Conservation (phyloP, 2,329 filamentous ascomycete genomes). For the Ceratocystis lukuohia region DNA sequence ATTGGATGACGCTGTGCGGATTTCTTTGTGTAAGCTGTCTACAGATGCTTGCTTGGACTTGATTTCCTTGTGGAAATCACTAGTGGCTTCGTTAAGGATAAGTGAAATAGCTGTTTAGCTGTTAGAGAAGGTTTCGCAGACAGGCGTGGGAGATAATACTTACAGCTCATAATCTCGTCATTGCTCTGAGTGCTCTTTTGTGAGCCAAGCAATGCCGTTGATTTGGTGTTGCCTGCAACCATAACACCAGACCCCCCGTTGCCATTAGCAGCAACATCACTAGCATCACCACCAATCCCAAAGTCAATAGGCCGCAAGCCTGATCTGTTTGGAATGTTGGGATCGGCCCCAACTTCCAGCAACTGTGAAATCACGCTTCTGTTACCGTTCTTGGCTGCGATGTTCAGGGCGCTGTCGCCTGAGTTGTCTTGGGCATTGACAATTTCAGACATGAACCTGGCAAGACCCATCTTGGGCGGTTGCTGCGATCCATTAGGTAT, state of each 20-base stretch:
- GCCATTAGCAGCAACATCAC: slow-evolving; percentile 33
- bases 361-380: slow-evolving; percentile 93
- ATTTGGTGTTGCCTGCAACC: slow-evolving; percentile 20
- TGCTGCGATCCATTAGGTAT: slow-evolving; percentile 29
- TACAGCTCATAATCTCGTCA: slow-evolving; percentile 66
- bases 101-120: slow-evolving; percentile 57
- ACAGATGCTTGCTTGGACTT: slow-evolving; percentile 72
- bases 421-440: slow-evolving; percentile 90
- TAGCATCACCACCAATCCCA: slow-evolving; percentile 61
- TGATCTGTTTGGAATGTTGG: slow-evolving; percentile 80
- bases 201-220: slow-evolving; percentile 31
- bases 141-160: slow-evolving; percentile 29
- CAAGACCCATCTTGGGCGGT: slow-evolving; percentile 63
- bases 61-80: slow-evolving; percentile 67
- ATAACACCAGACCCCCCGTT: slow-evolving; percentile 24
- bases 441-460: slow-evolving; percentile 91
- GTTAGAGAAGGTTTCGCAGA: slow-evolving; percentile 24
- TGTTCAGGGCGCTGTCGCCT: slow-evolving; percentile 87
- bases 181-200: slow-evolving; percentile 55
- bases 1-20: slow-evolving; percentile 66
- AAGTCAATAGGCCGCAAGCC: slow-evolving; percentile 87
- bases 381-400: slow-evolving; percentile 86
- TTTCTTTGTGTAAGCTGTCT: slow-evolving; percentile 65
- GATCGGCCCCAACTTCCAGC: slow-evolving; percentile 85
- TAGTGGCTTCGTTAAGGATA: slow-evolving; percentile 64